A percentile compares a stretch with the other conserved stretches of the same genome.
Evolutionary conservation across 129 eudicot genomes (phyloP).

Genomic region (Lactuca saligna): DNA sequence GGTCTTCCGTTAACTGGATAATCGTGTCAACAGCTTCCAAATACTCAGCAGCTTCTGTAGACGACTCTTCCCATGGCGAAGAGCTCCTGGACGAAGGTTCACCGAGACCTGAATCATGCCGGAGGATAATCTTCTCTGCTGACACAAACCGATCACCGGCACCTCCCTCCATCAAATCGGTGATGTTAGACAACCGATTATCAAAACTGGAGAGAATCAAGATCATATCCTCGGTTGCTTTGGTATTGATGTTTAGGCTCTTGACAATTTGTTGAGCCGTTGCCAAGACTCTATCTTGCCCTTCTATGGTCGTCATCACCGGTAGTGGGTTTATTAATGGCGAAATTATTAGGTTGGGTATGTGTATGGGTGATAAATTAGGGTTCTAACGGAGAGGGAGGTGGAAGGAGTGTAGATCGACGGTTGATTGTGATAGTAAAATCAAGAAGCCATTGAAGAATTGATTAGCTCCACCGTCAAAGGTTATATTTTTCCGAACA

Average conservation of each 20-base stretch:
- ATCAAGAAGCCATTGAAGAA: slow-evolving; percentile 7
- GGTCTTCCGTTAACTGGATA: slow-evolving; percentile 50
- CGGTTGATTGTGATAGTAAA: slow-evolving; percentile 9
- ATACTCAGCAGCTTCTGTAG: slow-evolving; percentile 38
- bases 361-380: slow-evolving; percentile 9
- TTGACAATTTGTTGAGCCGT: slow-evolving; percentile 87
- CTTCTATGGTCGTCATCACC: slow-evolving; percentile 60
- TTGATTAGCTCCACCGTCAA: neutral
- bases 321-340: slow-evolving; percentile 2
- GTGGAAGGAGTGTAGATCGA: slow-evolving; percentile 13
- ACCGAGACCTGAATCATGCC: slow-evolving; percentile 36
- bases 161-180: slow-evolving; percentile 39
- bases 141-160: slow-evolving; percentile 38
- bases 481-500: slow-evolving; percentile 18
- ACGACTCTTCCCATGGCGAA: slow-evolving; percentile 37
- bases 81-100: slow-evolving; percentile 19
- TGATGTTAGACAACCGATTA: slow-evolving; percentile 77
- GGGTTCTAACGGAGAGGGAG: slow-evolving; percentile 8
- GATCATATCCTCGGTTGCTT: slow-evolving; percentile 78
- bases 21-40: slow-evolving; percentile 62
- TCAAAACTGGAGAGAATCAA: slow-evolving; percentile 72
- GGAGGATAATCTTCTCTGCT: slow-evolving; percentile 60
- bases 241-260: slow-evolving; percentile 53
- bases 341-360: neutral
- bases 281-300: slow-evolving; percentile 75